Conservation (phyloP, 2,329 filamentous ascomycete genomes). For the Hypoxylon sp. region DNA sequence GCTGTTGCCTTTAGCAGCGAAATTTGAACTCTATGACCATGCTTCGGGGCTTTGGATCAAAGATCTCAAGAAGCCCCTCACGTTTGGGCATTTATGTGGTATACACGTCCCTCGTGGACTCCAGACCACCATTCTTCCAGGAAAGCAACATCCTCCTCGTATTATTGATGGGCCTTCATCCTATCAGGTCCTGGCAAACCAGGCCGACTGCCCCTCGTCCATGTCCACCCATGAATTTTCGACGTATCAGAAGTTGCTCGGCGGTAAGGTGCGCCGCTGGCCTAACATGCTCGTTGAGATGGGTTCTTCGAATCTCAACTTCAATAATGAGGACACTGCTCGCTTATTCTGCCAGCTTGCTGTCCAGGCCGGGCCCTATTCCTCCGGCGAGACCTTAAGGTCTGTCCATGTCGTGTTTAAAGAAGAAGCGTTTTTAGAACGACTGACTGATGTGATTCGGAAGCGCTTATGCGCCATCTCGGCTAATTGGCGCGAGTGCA, state of each 20-base stretch:
- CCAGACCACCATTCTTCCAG: slow-evolving; percentile 34
- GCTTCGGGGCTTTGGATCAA: slow-evolving; percentile 48
- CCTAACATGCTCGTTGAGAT: slow-evolving; percentile 65
- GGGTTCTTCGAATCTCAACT: slow-evolving; percentile 70
- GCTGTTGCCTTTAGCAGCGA: slow-evolving; percentile 50
- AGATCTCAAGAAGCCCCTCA: slow-evolving; percentile 43
- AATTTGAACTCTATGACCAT: slow-evolving; percentile 53
- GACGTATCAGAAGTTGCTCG: slow-evolving; percentile 64
- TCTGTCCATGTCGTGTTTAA: slow-evolving; percentile 65
- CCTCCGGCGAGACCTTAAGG: slow-evolving; percentile 57
- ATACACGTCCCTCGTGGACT: slow-evolving; percentile 42
- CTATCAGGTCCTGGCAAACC: slow-evolving; percentile 67
- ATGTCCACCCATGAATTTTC: slow-evolving; percentile 67
- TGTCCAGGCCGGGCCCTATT: slow-evolving; percentile 68
- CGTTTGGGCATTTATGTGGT: slow-evolving; percentile 52
- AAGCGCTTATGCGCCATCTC: slow-evolving; percentile 61
- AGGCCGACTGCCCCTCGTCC: slow-evolving; percentile 62
- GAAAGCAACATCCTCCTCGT: slow-evolving; percentile 49
- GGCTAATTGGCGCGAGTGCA: slow-evolving; percentile 71
- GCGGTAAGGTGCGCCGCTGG: slow-evolving; percentile 66
- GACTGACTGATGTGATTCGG: slow-evolving; percentile 64
- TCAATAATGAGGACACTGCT: slow-evolving; percentile 68
- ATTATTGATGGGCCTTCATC: slow-evolving; percentile 63
- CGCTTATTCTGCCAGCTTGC: slow-evolving; percentile 67
- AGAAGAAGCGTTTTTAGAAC: slow-evolving; percentile 64